Conservation (phyloP, 1,139 yeast genomes). For the Lodderomyces orthopsilosis region DNA sequence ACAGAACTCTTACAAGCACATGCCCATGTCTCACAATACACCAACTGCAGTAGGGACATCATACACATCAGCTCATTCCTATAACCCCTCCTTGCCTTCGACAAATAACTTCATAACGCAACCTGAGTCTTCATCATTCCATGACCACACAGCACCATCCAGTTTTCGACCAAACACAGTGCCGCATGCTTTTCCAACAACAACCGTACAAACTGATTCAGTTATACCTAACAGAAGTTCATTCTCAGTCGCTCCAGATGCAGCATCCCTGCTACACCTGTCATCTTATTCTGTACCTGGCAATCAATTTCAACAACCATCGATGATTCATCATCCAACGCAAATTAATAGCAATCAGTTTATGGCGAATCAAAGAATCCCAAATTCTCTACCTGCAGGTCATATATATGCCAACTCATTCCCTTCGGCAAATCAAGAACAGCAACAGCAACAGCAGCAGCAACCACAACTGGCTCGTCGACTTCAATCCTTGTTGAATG, state of each 20-base stretch:
- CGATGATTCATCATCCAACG: slow-evolving; percentile 3
- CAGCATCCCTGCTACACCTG: slow-evolving; percentile 9
- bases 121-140: slow-evolving; percentile 6
- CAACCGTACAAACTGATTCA: slow-evolving; percentile 19
- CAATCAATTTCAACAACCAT: slow-evolving; percentile 17
- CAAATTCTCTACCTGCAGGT: slow-evolving; percentile 10
- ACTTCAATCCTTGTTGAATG: slow-evolving; percentile 8
- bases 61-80: slow-evolving; percentile 42
- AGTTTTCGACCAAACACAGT: slow-evolving; percentile 20
- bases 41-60: slow-evolving; percentile 54
- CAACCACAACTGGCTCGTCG: slow-evolving; percentile 7
- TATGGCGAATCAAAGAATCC: neutral
- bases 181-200: slow-evolving; percentile 47
- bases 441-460: slow-evolving; percentile 4
- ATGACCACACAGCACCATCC: slow-evolving; percentile 1
- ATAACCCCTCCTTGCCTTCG: slow-evolving; percentile 28
- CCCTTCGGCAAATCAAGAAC: slow-evolving; percentile 8
- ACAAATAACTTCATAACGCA: slow-evolving; percentile 16
- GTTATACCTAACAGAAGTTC: slow-evolving; percentile 6
- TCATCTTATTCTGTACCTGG: slow-evolving; percentile 3
- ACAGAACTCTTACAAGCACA: slow-evolving; percentile 32
- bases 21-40: slow-evolving; percentile 51
- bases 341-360: neutral
- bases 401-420: slow-evolving; percentile 14
- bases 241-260: slow-evolving; percentile 8